A percentile compares a stretch with the other conserved stretches of the same genome.
Evolutionary conservation across 1,284 basidiomycete genomes (phyloP).

Genomic region (Boletus semigastroideus): DNA sequence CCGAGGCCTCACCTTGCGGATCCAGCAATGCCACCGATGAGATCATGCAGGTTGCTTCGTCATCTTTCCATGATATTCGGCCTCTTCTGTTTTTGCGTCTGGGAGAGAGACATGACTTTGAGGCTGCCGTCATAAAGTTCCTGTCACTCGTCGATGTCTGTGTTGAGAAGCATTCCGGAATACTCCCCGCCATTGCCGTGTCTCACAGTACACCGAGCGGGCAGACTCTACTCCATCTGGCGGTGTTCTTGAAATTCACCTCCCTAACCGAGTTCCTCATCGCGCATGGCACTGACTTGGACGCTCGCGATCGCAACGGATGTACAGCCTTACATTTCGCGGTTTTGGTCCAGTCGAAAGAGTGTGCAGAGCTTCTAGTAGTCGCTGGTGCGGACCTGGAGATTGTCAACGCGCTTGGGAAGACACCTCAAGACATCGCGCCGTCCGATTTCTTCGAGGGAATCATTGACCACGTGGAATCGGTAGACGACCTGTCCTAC

Average conservation of each 20-base stretch:
- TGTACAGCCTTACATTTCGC: constrained; percentile 91
- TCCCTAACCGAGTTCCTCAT: constrained; percentile 75
- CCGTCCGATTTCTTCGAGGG: constrained; percentile 58
- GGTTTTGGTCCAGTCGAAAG: constrained; percentile 63
- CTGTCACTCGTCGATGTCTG: constrained; percentile 70
- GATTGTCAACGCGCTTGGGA: constrained; percentile 75
- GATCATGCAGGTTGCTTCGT: constrained; percentile 54
- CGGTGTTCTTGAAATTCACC: constrained; percentile 79
- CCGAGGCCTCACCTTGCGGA: constrained; percentile 41
- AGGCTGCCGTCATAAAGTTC: constrained; percentile 78
- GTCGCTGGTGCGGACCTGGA: constrained; percentile 79
- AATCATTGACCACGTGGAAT: constrained; percentile 30
- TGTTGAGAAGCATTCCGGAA: constrained; percentile 40
- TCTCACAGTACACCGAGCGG: constrained; percentile 67
- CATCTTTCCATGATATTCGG: constrained; percentile 48
- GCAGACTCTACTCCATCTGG: constrained; percentile 87
- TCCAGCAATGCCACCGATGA: constrained; percentile 34
- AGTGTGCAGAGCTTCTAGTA: constrained; percentile 70
- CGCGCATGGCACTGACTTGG: constrained; percentile 71
- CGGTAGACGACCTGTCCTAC: constrained; percentile 31
- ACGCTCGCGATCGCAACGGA: constrained; percentile 87
- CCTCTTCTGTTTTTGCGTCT: constrained; percentile 53
- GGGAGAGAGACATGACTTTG: constrained; percentile 62
- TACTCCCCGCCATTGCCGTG: constrained; percentile 47
- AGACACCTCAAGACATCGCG: constrained; percentile 78